Evolutionary conservation across 139 green algal species (phyloP).

Genomic region (Haematococcus sp.): DNA sequence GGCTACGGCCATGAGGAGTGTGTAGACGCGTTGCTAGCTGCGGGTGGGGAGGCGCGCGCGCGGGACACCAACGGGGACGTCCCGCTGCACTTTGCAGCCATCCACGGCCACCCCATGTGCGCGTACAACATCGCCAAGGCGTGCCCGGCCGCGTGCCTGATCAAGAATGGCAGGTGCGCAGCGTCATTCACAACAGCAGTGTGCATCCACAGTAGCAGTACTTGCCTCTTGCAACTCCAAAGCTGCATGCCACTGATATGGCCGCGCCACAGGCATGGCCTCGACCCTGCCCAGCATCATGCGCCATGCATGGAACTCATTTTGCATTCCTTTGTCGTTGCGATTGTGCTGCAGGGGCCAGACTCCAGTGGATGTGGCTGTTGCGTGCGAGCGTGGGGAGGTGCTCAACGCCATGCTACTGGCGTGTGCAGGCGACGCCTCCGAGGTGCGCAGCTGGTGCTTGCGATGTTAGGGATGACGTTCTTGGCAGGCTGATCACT

Average conservation of each 20-base stretch:
- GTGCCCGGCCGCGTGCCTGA: slow-evolving; percentile 38
- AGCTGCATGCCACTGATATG: no score
- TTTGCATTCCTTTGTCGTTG: no score
- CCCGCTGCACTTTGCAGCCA: slow-evolving; percentile 61
- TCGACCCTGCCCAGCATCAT: no score
- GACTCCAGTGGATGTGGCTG: slow-evolving; percentile 59
- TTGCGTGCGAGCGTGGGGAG: slow-evolving; percentile 49
- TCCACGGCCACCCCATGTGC: slow-evolving; percentile 65
- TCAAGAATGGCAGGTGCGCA: slow-evolving; percentile 42
- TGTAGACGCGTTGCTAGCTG: slow-evolving; percentile 50
- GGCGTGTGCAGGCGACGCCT: slow-evolving; percentile 50
- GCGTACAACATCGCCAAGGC: slow-evolving; percentile 62
- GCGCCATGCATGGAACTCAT: no score
- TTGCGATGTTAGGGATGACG: no score
- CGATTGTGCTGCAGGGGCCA: no score
- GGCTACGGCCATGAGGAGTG: slow-evolving; percentile 59
- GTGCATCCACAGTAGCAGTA: no score
- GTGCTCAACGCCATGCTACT: slow-evolving; percentile 81
- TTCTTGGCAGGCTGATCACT: no score
- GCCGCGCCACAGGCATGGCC: no score
- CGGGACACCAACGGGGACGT: slow-evolving; percentile 45
- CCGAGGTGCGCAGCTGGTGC: background rate
- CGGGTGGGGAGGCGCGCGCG: slow-evolving; percentile 4
- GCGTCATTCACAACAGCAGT: no score
- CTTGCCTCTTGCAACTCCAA: no score